Evolutionary conservation across 768 basidiomycete species (phyloP), one percentile per base, ranked within the genome.

Genomic region (Hemileccinum rubropunctum): DNA sequence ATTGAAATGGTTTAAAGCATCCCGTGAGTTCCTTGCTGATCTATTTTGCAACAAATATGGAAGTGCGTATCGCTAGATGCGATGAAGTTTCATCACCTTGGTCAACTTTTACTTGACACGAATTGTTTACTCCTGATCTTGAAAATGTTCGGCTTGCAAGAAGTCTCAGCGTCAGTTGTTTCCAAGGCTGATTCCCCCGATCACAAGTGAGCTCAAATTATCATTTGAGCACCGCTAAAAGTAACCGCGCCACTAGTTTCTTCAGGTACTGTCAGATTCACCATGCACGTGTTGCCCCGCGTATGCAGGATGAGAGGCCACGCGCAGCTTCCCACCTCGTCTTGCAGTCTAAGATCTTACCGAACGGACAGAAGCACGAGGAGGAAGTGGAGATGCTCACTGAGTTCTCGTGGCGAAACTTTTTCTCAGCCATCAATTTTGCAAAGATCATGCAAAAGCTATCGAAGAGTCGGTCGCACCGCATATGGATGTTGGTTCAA

Each of bases 121-220:
- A 98, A 98, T 61, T 95, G 94, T 64, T 71, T 98, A 12, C 73
- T 98, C 27, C 76, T 98, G 27, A 91, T 98, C 43, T 72, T 99
- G 59, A 98, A 98, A 75, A 97, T 98, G 87, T 98, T 98, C 67
- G 92, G 95, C n/a, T 68, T 98, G 54, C 91, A 94, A 65, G 97
- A 99, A 64, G 87, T 97, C 3, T 78, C 88, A 0, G 77, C 78
- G 15, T 82, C 86, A 5, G 88, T 99, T 6, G 75, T 90, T n/a
- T 84, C 91, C 9, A 93, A 86, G 66, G 88, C 91, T 23, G 95
- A 98, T 62, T 84, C 83, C 3, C 86, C 86, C 7, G 87, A 92
- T 47, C 81, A 89, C 64, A 93, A 92, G 91, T 92, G 53, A 56
- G 78, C 45, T 11, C 9, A 18, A 48, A 42, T 21, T 58, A 33